Conservation (phyloP, 495 filamentous ascomycete species). For the Aspergillus coremiiformis region DNA sequence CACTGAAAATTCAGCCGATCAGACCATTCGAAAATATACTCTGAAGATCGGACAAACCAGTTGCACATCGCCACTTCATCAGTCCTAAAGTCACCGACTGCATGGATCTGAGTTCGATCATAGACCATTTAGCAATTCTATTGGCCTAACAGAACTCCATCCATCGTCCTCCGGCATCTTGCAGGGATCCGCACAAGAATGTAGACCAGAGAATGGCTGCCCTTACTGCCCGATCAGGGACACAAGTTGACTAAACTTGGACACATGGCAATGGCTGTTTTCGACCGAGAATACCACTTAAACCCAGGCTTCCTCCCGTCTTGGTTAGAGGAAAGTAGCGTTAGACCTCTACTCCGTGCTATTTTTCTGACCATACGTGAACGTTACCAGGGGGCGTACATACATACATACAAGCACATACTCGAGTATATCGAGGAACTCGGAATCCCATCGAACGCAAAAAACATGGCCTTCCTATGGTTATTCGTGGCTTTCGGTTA, state of each 20-base stretch:
- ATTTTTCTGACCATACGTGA: neutral
- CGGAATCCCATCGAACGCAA: neutral
- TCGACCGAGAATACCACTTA: neutral
- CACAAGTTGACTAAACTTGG: neutral
- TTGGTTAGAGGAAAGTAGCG: neutral
- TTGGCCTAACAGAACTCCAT: neutral
- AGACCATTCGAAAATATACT: neutral
- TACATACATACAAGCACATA: too few relatives aligned
- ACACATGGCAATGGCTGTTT: neutral
- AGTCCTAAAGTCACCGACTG: neutral
- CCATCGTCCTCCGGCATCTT: neutral
- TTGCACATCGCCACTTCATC: slow-evolving; percentile 3
- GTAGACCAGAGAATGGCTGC: slow-evolving; percentile 4
- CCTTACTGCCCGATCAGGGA: slow-evolving; percentile 8
- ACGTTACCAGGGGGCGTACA: too few relatives aligned
- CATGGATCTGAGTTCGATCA: neutral
- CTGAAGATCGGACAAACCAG: neutral
- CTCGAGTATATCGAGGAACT: neutral
- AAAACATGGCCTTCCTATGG: slow-evolving; percentile 30
- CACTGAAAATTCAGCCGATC: neutral
- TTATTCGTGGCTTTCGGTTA: slow-evolving; percentile 36
- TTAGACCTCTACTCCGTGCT: neutral
- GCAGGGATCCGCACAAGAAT: neutral
- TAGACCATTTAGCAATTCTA: neutral
- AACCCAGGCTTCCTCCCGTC: neutral